Evolutionary conservation across 331 rosid species (phyloP).

Genomic region (Acacia concinna): DNA sequence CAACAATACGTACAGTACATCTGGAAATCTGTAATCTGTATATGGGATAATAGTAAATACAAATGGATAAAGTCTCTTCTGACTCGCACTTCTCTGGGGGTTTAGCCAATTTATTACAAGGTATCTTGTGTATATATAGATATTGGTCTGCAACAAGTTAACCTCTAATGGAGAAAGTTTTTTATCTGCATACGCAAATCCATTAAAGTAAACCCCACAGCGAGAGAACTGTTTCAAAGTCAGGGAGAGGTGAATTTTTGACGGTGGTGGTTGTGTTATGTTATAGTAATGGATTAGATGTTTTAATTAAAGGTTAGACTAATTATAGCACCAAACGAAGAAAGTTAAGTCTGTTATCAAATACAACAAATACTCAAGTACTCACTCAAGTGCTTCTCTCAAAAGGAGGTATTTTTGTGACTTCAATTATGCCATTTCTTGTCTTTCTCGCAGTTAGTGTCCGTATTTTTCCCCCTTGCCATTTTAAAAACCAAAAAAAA

Average conservation of each 20-base stretch:
- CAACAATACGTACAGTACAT: neutral
- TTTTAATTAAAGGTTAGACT: constrained; percentile 16
- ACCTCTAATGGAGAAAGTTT: neutral
- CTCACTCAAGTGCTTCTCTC: constrained; percentile 47
- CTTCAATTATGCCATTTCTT: constrained; percentile 45
- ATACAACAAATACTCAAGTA: constrained; percentile 48
- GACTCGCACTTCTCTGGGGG: constrained; percentile 8
- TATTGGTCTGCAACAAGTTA: neutral
- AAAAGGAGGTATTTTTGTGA: constrained; percentile 51
- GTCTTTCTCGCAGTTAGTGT: constrained; percentile 51
- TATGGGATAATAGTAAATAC: constrained; percentile 15
- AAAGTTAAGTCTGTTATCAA: constrained; percentile 8
- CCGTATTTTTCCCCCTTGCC: neutral
- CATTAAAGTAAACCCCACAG: neutral
- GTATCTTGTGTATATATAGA: neutral
- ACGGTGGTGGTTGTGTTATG: neutral
- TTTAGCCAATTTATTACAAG: neutral
- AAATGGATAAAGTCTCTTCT: constrained; percentile 26
- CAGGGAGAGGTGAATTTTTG: neutral
- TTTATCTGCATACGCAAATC: neutral
- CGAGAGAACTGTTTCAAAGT: neutral
- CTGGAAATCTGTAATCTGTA: neutral
- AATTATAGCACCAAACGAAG: neutral
- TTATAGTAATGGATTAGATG: constrained; percentile 17
- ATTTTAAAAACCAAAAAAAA: too few species aligned